Percentiles rank a stretch among this genome's conserved stretches.
phyloP scores from a whole-genome alignment of 1,284 basidiomycete genomes.

The Melanopsichium pennsylvanicum region DNA sequence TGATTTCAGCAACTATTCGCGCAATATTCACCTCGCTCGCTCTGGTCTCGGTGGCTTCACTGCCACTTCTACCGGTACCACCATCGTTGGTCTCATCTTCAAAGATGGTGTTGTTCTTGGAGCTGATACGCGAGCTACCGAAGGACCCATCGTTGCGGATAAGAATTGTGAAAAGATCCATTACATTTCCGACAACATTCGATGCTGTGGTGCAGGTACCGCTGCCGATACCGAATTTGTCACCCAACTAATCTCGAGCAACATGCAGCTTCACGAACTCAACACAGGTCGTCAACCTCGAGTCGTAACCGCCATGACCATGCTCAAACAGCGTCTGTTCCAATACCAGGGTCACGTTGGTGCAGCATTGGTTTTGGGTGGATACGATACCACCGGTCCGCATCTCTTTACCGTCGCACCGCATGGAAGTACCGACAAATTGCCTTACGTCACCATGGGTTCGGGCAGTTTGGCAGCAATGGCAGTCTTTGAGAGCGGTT shows the following conservation, averaged over 20 bases:
- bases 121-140: slow-evolving; percentile 94
- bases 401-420: slow-evolving; percentile 96
- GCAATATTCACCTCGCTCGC: slow-evolving; percentile 81
- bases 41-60: slow-evolving; percentile 70
- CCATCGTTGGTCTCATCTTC: slow-evolving; percentile 89
- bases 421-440: slow-evolving; percentile 97
- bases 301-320: slow-evolving; percentile 96
- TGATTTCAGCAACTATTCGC: slow-evolving; percentile 76
- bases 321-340: slow-evolving; percentile 89
- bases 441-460: slow-evolving; percentile 99
- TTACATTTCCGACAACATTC: slow-evolving; percentile 74
- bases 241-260: slow-evolving; percentile 61
- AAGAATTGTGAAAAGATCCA: slow-evolving; percentile 99
- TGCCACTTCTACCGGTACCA: slow-evolving; percentile 80
- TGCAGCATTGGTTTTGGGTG: slow-evolving; percentile 95
- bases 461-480: slow-evolving; percentile 95
- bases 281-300: slow-evolving; percentile 69
- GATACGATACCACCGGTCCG: slow-evolving; percentile 89
- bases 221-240: slow-evolving; percentile 96
- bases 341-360: slow-evolving; percentile 92
- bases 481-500: slow-evolving; percentile 92
- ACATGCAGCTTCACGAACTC: slow-evolving; percentile 64
- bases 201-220: slow-evolving; percentile 98
- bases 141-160: slow-evolving; percentile 93
- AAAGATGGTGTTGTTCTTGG: slow-evolving; percentile 92